These are phyloP conservation scores for Cutaneotrichosporon sp. DNA, from an alignment of 1,284 basidiomycete species.

Conservation along the genomic window DNA sequence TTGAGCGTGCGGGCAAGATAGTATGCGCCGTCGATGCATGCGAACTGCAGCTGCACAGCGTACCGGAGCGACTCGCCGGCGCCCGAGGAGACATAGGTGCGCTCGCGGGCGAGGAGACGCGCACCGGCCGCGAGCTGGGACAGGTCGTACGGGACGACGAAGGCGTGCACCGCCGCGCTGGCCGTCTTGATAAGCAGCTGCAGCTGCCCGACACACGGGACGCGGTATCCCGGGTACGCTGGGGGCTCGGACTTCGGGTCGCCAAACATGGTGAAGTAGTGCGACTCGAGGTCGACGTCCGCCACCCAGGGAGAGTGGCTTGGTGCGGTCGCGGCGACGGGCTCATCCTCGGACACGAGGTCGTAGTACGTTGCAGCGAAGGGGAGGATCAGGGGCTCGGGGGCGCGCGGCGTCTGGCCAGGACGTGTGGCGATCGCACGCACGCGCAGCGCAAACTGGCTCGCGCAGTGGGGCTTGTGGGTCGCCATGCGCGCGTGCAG, in stretches of 20 bases:
- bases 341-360: slow-evolving; percentile 25
- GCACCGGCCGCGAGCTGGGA: slow-evolving; percentile 46
- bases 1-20: slow-evolving; percentile 46
- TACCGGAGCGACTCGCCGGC: slow-evolving; percentile 44
- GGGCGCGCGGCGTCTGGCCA: slow-evolving; percentile 32
- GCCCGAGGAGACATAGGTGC: slow-evolving; percentile 35
- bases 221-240: slow-evolving; percentile 56
- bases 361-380: slow-evolving; percentile 51
- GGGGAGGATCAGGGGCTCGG: slow-evolving; percentile 36
- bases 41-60: slow-evolving; percentile 56
- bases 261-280: slow-evolving; percentile 31
- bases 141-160: slow-evolving; percentile 59
- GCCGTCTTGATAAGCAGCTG: slow-evolving; percentile 58
- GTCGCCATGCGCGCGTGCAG: slow-evolving; percentile 48
- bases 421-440: slow-evolving; percentile 19
- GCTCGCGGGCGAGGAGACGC: slow-evolving; percentile 46
- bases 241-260: slow-evolving; percentile 32
- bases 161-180: slow-evolving; percentile 56
- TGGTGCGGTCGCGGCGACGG: slow-evolving; percentile 15
- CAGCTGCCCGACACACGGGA: slow-evolving; percentile 57
- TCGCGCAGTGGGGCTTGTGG: slow-evolving; percentile 34
- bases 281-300: slow-evolving; percentile 46
- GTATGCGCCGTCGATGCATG: slow-evolving; percentile 35
- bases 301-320: slow-evolving; percentile 50
- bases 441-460: slow-evolving; percentile 34